phyloP scores from a whole-genome alignment of 306 rosid species.

The Ochetophila trinervis region DNA sequence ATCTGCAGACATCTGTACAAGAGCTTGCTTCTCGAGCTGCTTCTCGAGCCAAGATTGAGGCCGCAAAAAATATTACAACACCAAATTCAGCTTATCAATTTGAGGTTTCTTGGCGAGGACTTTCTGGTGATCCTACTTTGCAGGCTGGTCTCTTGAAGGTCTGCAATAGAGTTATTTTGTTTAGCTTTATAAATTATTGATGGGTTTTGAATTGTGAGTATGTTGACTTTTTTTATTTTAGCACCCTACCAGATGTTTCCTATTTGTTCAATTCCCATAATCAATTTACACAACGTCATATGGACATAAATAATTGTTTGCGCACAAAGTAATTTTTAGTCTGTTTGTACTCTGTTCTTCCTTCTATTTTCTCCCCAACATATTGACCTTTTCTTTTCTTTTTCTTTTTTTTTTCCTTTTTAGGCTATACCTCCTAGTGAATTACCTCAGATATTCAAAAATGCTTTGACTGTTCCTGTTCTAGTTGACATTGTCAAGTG shows the following conservation, averaged over 20 bases:
- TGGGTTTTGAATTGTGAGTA: background rate
- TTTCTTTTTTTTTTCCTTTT: conserved; percentile 14
- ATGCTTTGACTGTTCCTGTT: conserved; percentile 67
- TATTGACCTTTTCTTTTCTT: conserved; percentile 10
- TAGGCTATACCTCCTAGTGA: conserved; percentile 65
- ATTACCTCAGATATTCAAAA: conserved; percentile 77
- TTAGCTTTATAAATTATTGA: background rate
- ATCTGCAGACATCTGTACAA: conserved; percentile 54
- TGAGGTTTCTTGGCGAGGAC: conserved; percentile 82
- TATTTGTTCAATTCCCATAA: background rate
- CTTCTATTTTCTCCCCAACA: background rate
- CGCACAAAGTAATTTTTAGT: background rate
- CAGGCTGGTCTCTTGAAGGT: conserved; percentile 78
- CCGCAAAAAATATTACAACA: conserved; percentile 57
- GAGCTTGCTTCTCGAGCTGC: conserved; percentile 85
- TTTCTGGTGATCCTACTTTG: conserved; percentile 59
- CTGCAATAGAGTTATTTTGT: conserved; percentile 5
- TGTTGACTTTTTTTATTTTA: background rate
- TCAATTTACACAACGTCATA: background rate
- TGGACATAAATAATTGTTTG: background rate
- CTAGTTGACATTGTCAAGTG: conserved; percentile 79
- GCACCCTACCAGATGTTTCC: background rate
- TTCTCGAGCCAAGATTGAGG: conserved; percentile 63
- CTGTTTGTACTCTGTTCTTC: background rate
- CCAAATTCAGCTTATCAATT: conserved; percentile 92